Evolutionary conservation across 1,284 basidiomycete species (phyloP), one percentile per base, ranked within the genome.

Genomic region (Nidula niveotomentosa): DNA sequence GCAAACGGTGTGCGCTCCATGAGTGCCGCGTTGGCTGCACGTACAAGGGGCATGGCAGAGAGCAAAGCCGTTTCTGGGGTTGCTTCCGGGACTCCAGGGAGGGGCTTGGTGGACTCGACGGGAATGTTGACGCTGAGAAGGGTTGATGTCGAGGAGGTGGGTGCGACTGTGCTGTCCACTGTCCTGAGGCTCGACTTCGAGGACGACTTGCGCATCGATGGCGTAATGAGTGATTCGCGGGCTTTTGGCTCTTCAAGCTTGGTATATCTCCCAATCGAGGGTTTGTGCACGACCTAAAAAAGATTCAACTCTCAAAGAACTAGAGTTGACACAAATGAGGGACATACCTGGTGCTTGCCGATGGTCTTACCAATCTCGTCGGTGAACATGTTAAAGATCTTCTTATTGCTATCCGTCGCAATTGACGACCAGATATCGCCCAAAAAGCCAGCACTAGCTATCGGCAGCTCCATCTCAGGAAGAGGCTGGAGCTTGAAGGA

Each of bases 321-420:
- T 2, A 54, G 47, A 30, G 57, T 13, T 15, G 18, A n/a, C 12
- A 36, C 17, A 49, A 49, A 37, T 46, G 18, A 49, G n/a, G 44
- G 46, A 53, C 74, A 37, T 57, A 86, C 86, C 76, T 93, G 90
- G 64, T 96, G 94, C 66, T 87, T 94, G 47, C 96, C 95, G 51
- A 98, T 90, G 0, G 93, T 90, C 68, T 93, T 92, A 1, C 95
- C 96, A 56, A 98, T 85, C 61, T 94, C 93, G 70, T 98, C 96
- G 8, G 93, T 94, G 61, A 97, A 80, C 69, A 85, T 86, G 70
- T 93, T 86, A 73, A 93, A 90, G 45, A 91, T 85, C 74, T 86
- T 91, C 74, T 87, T 90, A 72, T 93, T 95, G 62, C 85, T 93
- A 60, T 95, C 90, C 0, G 91, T 91, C 7, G 94, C 87, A 54